Base-by-base conservation (phyloP, 2,329 filamentous ascomycete species). In the Stromatinia cepivora region DNA sequence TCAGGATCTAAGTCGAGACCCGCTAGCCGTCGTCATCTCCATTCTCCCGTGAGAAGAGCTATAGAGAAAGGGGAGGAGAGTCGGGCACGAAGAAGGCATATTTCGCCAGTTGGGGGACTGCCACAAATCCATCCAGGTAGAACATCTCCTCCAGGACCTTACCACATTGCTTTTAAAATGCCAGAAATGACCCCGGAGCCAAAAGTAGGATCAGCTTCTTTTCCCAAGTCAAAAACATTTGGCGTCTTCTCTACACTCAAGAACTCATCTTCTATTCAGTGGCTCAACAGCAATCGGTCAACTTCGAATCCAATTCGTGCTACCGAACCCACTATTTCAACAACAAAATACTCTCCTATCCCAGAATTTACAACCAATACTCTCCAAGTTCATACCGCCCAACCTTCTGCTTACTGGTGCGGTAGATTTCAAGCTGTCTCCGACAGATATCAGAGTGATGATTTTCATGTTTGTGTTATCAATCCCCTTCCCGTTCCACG, bases 371-470 rank as follows among this genome's bases (percentile, higher is more conserved):
- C 58, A 45, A 67, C 56, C 45, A 73, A 78, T 48, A 72, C 75
- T n/a, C 74, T 72, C 39, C 70, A 79, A 34, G 77, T 87, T 20
- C 76, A 76, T 64, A 79, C 76, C 0, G 81, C 84, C 2, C 82
- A 85, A 73, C 78, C 82, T 8, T 81, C 83, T 2, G 77, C 81
- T 3, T 90, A 88, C 77, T 91, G 88, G 88, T 81, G 83, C 15
- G 88, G 88, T 25, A 85, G 88, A 52, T 89, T 90, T 75, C 79
- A 83, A 64, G 79, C 85, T 2, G 78, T 89, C 0, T 81, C 85
- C 64, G 87, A 90, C 77, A 82, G 81, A n/a, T 82, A 84, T 72
- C 81, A 80, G 67, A 82, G 79, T 70, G 83, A 85, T 72, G 74
- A 76, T 34, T 76, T 84, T 31, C 69, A 76, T 6, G 71, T 75